phyloP scores from a whole-genome alignment of 805 yeast species.

The Lipomyces orientalis region DNA sequence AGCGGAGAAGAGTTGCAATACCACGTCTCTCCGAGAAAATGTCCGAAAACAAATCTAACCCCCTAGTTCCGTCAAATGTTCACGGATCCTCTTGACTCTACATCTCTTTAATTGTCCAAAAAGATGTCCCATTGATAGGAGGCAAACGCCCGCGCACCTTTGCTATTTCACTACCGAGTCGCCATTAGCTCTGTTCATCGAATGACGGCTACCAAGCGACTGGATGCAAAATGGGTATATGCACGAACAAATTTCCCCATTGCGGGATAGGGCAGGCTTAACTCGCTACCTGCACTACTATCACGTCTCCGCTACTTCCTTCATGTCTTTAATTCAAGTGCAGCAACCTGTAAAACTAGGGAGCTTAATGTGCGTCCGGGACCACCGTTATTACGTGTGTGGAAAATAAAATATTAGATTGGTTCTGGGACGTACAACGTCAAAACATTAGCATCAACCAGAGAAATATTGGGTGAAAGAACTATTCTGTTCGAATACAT shows the following conservation, averaged over 20 bases:
- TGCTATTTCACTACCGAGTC: neutral
- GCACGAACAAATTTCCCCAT: neutral
- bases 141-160: neutral
- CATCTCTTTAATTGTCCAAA: neutral
- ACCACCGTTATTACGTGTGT: neutral
- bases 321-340: neutral
- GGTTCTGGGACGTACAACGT: neutral
- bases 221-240: neutral
- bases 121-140: neutral
- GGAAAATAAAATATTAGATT: neutral
- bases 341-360: neutral
- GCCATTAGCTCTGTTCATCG: neutral
- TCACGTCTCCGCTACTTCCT: neutral
- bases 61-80: neutral
- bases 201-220: neutral
- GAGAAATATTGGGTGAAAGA: neutral
- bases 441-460: neutral
- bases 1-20: neutral
- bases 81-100: neutral
- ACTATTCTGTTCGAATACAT: neutral
- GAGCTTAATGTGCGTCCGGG: neutral
- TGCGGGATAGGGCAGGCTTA: slow-evolving; percentile 5
- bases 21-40: neutral
- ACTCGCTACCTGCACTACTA: neutral
- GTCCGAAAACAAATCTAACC: neutral